Conservation (phyloP, 1,139 yeast genomes). For the Candida freyschussii region DNA sequence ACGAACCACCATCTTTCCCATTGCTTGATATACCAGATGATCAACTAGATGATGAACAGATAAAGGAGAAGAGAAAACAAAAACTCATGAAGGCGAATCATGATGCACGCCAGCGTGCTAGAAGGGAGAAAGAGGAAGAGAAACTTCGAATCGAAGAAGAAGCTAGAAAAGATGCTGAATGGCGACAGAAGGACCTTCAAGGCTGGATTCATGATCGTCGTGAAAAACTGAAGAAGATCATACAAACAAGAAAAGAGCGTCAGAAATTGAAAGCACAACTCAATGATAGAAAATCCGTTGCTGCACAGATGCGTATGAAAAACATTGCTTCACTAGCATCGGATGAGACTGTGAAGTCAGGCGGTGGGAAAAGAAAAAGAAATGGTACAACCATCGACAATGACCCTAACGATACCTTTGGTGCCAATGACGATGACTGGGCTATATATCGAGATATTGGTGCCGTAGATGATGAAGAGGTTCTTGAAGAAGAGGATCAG, state of each 20-base stretch:
- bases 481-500: slow-evolving; percentile 65
- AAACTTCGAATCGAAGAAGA: slow-evolving; percentile 45
- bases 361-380: slow-evolving; percentile 43
- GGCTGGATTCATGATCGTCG: slow-evolving; percentile 80
- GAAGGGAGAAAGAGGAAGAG: slow-evolving; percentile 70
- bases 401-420: slow-evolving; percentile 92
- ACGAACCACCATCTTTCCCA: slow-evolving; percentile 66
- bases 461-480: slow-evolving; percentile 68
- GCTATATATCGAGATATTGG: slow-evolving; percentile 81
- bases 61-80: slow-evolving; percentile 85
- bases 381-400: slow-evolving; percentile 69
- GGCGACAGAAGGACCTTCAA: slow-evolving; percentile 70
- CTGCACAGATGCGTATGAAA: slow-evolving; percentile 92
- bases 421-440: slow-evolving; percentile 97
- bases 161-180: slow-evolving; percentile 61
- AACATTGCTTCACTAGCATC: slow-evolving; percentile 84
- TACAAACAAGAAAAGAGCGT: slow-evolving; percentile 60
- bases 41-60: slow-evolving; percentile 70
- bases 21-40: slow-evolving; percentile 81
- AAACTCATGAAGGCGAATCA: slow-evolving; percentile 75
- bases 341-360: slow-evolving; percentile 43
- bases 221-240: slow-evolving; percentile 49
- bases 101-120: slow-evolving; percentile 83
- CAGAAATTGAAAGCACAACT: slow-evolving; percentile 70
- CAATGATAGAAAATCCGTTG: slow-evolving; percentile 83